These are phyloP conservation scores for Botrytis cinerea DNA, from an alignment of 2,329 filamentous ascomycete genomes.

Conservation along the genomic window DNA sequence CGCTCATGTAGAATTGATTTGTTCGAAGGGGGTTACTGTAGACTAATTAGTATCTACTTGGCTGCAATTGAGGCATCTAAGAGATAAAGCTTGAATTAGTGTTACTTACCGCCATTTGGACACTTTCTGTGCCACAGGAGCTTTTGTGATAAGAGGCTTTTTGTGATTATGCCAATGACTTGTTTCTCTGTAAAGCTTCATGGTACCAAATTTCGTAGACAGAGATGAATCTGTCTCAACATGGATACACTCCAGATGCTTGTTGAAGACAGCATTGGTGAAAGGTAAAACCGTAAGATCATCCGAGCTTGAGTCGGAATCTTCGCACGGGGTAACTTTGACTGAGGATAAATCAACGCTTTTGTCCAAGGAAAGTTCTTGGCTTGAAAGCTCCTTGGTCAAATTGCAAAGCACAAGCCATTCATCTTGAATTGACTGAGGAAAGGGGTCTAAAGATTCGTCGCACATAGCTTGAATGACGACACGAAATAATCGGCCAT, in stretches of 20 bases:
- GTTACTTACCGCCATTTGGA: conserved; percentile 41
- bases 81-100: neutral
- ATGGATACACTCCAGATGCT: conserved; percentile 48
- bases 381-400: conserved; percentile 41
- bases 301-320: conserved; percentile 27
- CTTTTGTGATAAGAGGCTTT: conserved; percentile 49
- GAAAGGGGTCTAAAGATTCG: conserved; percentile 28
- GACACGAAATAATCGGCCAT: conserved; percentile 50
- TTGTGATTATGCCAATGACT: conserved; percentile 65
- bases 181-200: conserved; percentile 50
- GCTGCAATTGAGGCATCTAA: neutral
- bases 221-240: conserved; percentile 42
- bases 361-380: conserved; percentile 40
- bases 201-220: conserved; percentile 29
- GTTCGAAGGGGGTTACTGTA: conserved; percentile 40
- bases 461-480: conserved; percentile 38
- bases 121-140: conserved; percentile 46
- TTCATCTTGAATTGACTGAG: conserved; percentile 31
- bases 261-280: conserved; percentile 50
- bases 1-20: conserved; percentile 65
- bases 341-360: conserved; percentile 30
- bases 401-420: conserved; percentile 35
- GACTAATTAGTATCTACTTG: neutral
- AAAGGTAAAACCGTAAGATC: conserved; percentile 48
- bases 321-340: conserved; percentile 24